Base-by-base conservation (phyloP, 2,329 filamentous ascomycete genomes). In the Bipolaris sorokiniana region DNA sequence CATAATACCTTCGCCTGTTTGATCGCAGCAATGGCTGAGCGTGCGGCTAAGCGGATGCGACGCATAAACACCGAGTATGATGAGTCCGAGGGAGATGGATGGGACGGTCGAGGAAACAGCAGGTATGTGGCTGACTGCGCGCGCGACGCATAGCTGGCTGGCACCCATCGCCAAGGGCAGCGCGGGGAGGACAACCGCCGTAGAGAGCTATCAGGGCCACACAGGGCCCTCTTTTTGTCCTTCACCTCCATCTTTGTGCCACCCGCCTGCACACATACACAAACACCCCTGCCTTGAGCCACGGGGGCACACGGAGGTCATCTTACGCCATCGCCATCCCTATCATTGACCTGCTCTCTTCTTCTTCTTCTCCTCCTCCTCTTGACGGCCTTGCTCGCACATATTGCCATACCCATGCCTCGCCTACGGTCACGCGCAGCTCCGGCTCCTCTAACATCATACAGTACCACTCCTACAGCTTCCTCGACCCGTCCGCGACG, bases 1-100 rank as follows among this genome's bases (percentile, higher is more conserved):
- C 9, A 28, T 22, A 33, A 22, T 15, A n/a, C 20, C 45, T 44
- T 15, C 33, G 5, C 20, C 11, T 7, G 37, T 22, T 40, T 28
- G 26, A 54, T 31, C n/a, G 20, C 15, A 33, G 37, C 26, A 23
- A 75, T 74, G 72, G 57, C 68, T 34, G 71, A 74, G 45, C 64
- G 71, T 16, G 69, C 75, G 23, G 67, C 69, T 20, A 79, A 78
- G 70, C 76, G 77, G 58, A 68, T 74, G 66, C 73, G 75, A 54
- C 75, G 76, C 53, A 66, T 76, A 61, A 78, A 73, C 69, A 75
- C 71, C 63, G 77, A 78, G 58, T 64, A 76, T 63, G 74, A 77
- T 55, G 72, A 75, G 41, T 71, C 66, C 46, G 67, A 67, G 33
- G 73, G 62, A 42, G 65, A 75, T 63, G 72, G 75, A 66, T 75